Evolutionary conservation across 768 basidiomycete genomes (phyloP), one percentile per base, ranked within the genome.

Genomic region (Naganishia friedmannii): DNA sequence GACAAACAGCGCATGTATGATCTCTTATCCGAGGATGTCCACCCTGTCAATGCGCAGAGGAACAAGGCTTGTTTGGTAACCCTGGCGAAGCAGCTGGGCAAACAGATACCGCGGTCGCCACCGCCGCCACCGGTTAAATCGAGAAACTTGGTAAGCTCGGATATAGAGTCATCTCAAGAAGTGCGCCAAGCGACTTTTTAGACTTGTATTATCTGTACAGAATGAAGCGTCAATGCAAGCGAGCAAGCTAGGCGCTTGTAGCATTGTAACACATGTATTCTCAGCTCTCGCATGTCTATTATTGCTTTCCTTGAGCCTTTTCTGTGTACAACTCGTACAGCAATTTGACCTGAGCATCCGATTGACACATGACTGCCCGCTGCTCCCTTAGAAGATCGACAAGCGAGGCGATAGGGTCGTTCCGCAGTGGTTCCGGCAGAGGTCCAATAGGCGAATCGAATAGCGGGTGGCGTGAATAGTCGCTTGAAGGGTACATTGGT

Each of bases 351-450:
- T 81, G 80, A 26, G 73, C 73, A 7, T 46, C 46, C 19, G 72
- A 76, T 73, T 81, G 78, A 53, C 78, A 73, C 65, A 81, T 66
- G 53, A 74, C 73, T 19, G 72, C 75, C 21, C 80, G 46, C 66
- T 74, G 79, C 53, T 81, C 80, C 60, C 80, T 60, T 21, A 81
- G 58, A 23, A 51, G 46, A 70, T 81, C 80, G 2, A 81, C 68
- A n/a, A 75, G 77, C 23, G 42, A 13, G 1, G 78, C 79, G 1
- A 81, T 76, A 13, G 48, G 54, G 45, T 82, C 79, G 0, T 69
- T 26, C 3, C 53, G 28, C 0, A 78, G 29, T 12, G 21, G 72
- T 32, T 34, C 46, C 0, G 78, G 77, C 10, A 80, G 42, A 0
- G 77, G 78, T 0, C 73, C 75, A 12, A 81, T 70, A 1, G 75